Evolutionary conservation across 352 stramenopile genomes (phyloP).

Genomic region (Phytophthora fragariaefolia): DNA sequence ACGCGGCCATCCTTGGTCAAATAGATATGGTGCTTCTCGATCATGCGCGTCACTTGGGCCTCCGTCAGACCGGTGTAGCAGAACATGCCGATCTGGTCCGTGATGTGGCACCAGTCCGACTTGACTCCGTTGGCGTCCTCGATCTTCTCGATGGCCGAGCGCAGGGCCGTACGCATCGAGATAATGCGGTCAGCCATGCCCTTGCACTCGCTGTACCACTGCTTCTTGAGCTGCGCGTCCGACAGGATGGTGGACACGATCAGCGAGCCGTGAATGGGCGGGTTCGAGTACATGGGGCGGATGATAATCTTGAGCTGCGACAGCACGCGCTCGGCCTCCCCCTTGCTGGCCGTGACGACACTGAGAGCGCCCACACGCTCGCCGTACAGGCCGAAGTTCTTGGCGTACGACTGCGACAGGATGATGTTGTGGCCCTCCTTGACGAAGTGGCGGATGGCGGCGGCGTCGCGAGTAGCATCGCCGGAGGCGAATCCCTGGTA

Average conservation of each 20-base stretch:
- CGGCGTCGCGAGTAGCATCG: constrained; percentile 96
- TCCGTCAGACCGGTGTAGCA: constrained; percentile 97
- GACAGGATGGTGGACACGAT: constrained; percentile 98
- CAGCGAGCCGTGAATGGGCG: constrained; percentile 97
- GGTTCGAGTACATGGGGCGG: constrained; percentile 99
- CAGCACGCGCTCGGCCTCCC: constrained; percentile 96
- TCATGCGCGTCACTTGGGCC: constrained; percentile 95
- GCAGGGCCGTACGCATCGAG: constrained; percentile 91
- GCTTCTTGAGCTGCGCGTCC: constrained; percentile 91
- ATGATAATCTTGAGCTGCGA: constrained; percentile 99
- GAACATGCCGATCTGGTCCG: constrained; percentile 99
- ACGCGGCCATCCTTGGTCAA: constrained; percentile 98
- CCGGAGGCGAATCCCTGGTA: constrained; percentile 99
- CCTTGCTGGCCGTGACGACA: constrained; percentile 92
- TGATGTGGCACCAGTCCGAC: constrained; percentile 97
- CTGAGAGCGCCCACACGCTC: constrained; percentile 97
- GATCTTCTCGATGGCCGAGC: constrained; percentile 81
- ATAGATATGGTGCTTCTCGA: constrained; percentile 97
- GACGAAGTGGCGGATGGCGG: constrained; percentile 97
- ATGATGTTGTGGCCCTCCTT: constrained; percentile 98
- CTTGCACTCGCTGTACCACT: constrained; percentile 97
- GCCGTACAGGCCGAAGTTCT: constrained; percentile 99
- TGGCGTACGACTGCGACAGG: constrained; percentile 98
- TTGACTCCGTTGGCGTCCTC: constrained; percentile 80
- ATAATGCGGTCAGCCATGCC: constrained; percentile 97